Percentiles rank a stretch among this genome's conserved stretches.
phyloP scores from a whole-genome alignment of 2,329 filamentous ascomycete species.

The Colletotrichum ledebouriae region DNA sequence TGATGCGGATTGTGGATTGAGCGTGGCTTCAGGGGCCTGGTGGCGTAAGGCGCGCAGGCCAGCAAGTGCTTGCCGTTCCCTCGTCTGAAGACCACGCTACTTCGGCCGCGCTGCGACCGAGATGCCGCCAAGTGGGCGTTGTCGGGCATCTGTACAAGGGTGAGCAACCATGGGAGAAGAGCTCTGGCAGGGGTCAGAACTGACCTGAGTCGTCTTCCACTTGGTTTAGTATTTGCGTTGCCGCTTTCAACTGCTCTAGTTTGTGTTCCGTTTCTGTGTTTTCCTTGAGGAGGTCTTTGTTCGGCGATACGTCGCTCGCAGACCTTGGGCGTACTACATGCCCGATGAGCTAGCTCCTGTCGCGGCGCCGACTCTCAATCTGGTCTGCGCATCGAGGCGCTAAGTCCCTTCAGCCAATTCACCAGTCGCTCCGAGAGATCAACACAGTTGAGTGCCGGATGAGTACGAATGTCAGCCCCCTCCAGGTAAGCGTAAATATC shows the following conservation, averaged over 20 bases:
- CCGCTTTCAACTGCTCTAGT: too few species aligned
- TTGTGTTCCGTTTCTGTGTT: not conserved
- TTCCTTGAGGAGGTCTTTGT: conserved; percentile 1
- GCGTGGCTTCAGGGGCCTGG: too few species aligned
- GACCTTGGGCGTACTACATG: not conserved
- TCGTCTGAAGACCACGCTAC: not conserved
- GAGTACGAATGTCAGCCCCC: not conserved
- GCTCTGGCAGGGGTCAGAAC: not conserved
- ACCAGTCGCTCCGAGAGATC: not conserved
- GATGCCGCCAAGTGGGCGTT: not conserved
- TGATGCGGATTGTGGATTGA: not conserved
- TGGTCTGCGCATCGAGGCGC: not conserved
- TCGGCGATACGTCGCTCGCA: not conserved
- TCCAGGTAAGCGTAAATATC: not conserved
- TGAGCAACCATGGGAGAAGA: not conserved
- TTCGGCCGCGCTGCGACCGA: not conserved
- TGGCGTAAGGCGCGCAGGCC: not conserved
- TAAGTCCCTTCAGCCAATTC: not conserved
- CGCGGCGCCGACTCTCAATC: not conserved
- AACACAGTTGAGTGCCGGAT: not conserved
- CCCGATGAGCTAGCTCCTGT: not conserved
- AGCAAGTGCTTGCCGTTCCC: not conserved
- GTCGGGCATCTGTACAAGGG: not conserved
- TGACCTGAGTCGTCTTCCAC: not conserved
- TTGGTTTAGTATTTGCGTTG: not conserved